These are phyloP conservation scores for Galerina sulciceps DNA, from an alignment of 768 basidiomycete species.

Conservation along the genomic window DNA sequence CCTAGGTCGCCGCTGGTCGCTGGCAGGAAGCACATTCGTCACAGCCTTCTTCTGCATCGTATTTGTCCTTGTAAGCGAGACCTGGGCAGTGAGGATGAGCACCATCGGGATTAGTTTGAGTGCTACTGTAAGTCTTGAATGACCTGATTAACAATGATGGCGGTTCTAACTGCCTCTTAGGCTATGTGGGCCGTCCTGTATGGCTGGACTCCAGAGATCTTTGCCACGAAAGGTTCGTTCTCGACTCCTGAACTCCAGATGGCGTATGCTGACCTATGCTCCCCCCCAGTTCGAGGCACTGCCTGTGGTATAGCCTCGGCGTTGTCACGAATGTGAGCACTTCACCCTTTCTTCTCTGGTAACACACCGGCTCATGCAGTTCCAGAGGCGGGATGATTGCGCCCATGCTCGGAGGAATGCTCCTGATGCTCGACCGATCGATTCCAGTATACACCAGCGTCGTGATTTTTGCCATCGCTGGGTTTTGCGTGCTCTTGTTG, in stretches of 20 bases:
- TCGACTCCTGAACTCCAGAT: background rate
- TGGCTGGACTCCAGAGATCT: conserved; percentile 90
- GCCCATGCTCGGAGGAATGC: conserved; percentile 74
- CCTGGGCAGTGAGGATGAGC: conserved; percentile 64
- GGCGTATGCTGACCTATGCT: background rate
- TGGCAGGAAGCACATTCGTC: conserved; percentile 75
- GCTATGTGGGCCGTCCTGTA: conserved; percentile 90
- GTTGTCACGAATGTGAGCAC: conserved; percentile 76
- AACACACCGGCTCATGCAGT: conserved; percentile 4
- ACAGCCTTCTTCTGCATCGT: conserved; percentile 77
- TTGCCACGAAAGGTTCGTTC: conserved; percentile 71
- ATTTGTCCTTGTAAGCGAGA: conserved; percentile 64
- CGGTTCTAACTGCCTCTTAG: conserved; percentile 32
- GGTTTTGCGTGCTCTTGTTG: conserved; percentile 63
- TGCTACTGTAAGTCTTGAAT: conserved; percentile 55
- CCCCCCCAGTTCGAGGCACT: conserved; percentile 71
- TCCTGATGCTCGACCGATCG: conserved; percentile 68
- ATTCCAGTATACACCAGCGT: conserved; percentile 82
- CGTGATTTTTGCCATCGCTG: conserved; percentile 65
- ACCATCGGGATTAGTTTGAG: conserved; percentile 80
- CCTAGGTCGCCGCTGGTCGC: conserved; percentile 71
- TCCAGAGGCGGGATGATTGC: conserved; percentile 88
- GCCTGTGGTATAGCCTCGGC: conserved; percentile 90
- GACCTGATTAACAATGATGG: background rate
- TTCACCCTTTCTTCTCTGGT: background rate